Evolutionary conservation across 257 asterid species (phyloP), one percentile per base, ranked within the genome.

Genomic region (Solanum etuberosum): DNA sequence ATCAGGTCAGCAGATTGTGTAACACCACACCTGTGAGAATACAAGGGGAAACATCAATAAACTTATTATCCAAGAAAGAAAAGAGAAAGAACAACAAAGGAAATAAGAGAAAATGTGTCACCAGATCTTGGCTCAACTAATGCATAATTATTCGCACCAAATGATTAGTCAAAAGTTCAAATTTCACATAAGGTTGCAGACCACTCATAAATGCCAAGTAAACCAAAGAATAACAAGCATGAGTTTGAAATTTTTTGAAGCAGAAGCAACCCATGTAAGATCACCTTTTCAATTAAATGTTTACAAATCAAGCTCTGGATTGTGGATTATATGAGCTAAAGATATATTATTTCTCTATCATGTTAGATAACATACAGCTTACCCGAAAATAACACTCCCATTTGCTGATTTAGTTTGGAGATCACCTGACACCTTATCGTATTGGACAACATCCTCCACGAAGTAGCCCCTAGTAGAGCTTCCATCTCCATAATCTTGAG

Each of bases 331-430:
- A 81, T 29, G 29, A 81, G 68, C 68, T 31, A 48, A 10, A 29
- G 20, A 29, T 42, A 77, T n/a, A 29, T 78, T 25, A 57, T 31
- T 46, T 29, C 2, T 11, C 18, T 29, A 16, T 31, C 9, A 81
- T 31, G 68, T 82, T 38, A 38, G 70, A 54, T 83, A 67, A 88
- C 27, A 43, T 84, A 80, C 74, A 83, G 89, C 96, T 90, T 91
- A 95, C 99, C 99, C 99, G 89, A 97, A 97, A 89, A 96, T 92
- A 91, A 96, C 99, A 89, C 93, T 97, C 89, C 98, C 98, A 80
- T 97, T 97, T 38, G 94, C 92, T 5, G 97, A 90, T 72, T 92
- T 91, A 72, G 99, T 97, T 88, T 97, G 93, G 86, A 93, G 91
- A 96, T 97, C 99, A 71, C 99, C 99, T 37, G 99, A 97, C 54